Evolutionary conservation across 805 yeast species (phyloP), one percentile per base, ranked within the genome.

Genomic region (Starmerella asiatica): DNA sequence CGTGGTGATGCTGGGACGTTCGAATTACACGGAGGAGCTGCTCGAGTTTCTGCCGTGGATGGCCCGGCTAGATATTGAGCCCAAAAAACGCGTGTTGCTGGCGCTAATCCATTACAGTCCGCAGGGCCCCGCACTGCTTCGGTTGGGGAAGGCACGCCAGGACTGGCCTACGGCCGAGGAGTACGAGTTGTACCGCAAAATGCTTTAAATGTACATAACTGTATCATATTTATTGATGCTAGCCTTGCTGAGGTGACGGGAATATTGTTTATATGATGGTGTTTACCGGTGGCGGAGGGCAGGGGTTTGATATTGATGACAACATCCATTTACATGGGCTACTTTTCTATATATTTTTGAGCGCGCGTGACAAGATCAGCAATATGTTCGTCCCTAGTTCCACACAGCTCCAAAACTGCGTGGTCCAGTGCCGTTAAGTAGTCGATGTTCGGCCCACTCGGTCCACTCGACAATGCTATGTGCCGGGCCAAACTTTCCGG

Each of bases 361-460:
- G 60, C 69, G 12, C 55, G 45, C 12, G 32, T 34, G 17, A 63
- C 51, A 33, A 67, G 50, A 16, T 56, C 60, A 17, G 56, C 60
- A 32, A 73, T 53, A 46, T 73, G 75, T 27, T 43, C 48, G 47
- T 73, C 78, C 61, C 54, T 28, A 49, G 46, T 7, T 62, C 63
- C 41, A 46, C 61, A 60, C 39, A 71, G 52, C 23, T 60, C 62
- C 14, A 52, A 42, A 34, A 78, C 56, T 0, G 85, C 70, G 8
- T 62, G 56, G 34, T 68, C 67, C 42, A 86, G 62, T 37, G 64
- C 60, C 35, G 61, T 56, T 44, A 88, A 59, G 55, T 86, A 86
- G 52, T 82, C 93, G 36, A 63, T 58, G 54, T 86, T 86, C 14
- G 68, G 65, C 0, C 97, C 96, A 52, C 93, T 79, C 19, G 91